Evolutionary conservation across 352 stramenopile species (phyloP).

Genomic region (Pythium coloratum): DNA sequence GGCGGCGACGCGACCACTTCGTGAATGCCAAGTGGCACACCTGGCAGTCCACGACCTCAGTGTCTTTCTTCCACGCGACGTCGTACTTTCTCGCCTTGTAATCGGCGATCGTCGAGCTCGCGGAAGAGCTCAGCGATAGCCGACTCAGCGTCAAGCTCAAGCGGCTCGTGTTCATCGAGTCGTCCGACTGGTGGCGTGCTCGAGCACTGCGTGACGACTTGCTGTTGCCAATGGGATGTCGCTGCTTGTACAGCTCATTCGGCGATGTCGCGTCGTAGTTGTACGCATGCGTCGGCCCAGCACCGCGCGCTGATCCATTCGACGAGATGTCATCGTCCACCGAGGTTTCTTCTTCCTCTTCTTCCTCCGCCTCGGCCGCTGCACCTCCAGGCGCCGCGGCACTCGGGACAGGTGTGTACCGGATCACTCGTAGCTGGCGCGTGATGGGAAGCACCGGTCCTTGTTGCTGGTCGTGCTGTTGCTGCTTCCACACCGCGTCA

Average conservation of each 20-base stretch:
- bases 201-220: slow-evolving; percentile 3
- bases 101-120: slow-evolving; percentile 22
- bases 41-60: slow-evolving; percentile 60
- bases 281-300: neutral
- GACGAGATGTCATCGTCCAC: slow-evolving; percentile 13
- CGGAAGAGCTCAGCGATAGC: slow-evolving; percentile 25
- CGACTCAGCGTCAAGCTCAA: slow-evolving; percentile 28
- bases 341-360: slow-evolving; percentile 7
- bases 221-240: neutral
- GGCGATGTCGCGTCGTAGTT: slow-evolving; percentile 19
- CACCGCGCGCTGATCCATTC: slow-evolving; percentile 15
- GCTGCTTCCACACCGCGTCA: slow-evolving; percentile 29
- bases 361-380: neutral
- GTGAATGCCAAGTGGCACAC: slow-evolving; percentile 74
- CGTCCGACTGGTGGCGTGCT: neutral
- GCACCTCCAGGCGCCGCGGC: neutral
- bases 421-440: slow-evolving; percentile 26
- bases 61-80: slow-evolving; percentile 64
- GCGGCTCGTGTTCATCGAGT: slow-evolving; percentile 8
- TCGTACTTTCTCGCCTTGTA: slow-evolving; percentile 61
- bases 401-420: slow-evolving; percentile 15
- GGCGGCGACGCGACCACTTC: slow-evolving; percentile 66
- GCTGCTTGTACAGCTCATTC: neutral
- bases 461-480: slow-evolving; percentile 17
- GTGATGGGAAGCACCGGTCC: neutral